These are phyloP conservation scores for Arxiozyma bovina DNA, from an alignment of 1,139 yeast species.

Conservation along the genomic window DNA sequence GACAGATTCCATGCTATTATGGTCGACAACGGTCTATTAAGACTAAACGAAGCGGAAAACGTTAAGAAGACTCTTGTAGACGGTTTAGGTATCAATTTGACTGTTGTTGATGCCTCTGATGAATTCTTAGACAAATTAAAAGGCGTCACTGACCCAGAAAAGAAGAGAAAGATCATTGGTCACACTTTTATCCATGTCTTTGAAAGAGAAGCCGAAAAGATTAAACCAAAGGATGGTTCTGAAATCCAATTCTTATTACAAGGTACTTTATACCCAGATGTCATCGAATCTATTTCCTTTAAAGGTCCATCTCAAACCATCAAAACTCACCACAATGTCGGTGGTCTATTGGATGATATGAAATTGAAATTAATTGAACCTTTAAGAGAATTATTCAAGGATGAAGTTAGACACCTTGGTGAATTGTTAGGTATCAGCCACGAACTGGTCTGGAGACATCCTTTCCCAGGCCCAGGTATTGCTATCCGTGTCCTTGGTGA, in stretches of 20 bases:
- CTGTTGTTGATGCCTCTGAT: slow-evolving; percentile 90
- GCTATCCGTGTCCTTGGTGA: slow-evolving; percentile 97
- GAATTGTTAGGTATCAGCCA: slow-evolving; percentile 91
- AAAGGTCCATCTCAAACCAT: slow-evolving; percentile 99
- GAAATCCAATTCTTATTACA: slow-evolving; percentile 90
- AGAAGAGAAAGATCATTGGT: slow-evolving; percentile 97
- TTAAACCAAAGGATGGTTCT: slow-evolving; percentile 81
- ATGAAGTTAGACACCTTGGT: slow-evolving; percentile 95
- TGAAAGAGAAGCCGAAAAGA: slow-evolving; percentile 90
- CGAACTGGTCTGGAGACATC: slow-evolving; percentile 98
- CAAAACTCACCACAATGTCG: slow-evolving; percentile 98
- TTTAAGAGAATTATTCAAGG: slow-evolving; percentile 94
- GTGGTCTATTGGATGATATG: slow-evolving; percentile 96
- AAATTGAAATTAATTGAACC: slow-evolving; percentile 97
- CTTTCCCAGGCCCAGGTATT: slow-evolving; percentile 99
- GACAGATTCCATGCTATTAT: slow-evolving; percentile 96
- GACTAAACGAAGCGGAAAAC: slow-evolving; percentile 81
- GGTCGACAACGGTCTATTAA: slow-evolving; percentile 96
- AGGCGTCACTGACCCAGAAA: slow-evolving; percentile 97
- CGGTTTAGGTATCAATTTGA: slow-evolving; percentile 88
- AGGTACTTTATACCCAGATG: slow-evolving; percentile 98
- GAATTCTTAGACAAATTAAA: slow-evolving; percentile 76
- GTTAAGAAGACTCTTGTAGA: slow-evolving; percentile 85
- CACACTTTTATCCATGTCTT: slow-evolving; percentile 95
- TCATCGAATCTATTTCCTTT: slow-evolving; percentile 95